Evolutionary conservation across 768 basidiomycete species (phyloP).

Genomic region (Pisolithus microcarpus): DNA sequence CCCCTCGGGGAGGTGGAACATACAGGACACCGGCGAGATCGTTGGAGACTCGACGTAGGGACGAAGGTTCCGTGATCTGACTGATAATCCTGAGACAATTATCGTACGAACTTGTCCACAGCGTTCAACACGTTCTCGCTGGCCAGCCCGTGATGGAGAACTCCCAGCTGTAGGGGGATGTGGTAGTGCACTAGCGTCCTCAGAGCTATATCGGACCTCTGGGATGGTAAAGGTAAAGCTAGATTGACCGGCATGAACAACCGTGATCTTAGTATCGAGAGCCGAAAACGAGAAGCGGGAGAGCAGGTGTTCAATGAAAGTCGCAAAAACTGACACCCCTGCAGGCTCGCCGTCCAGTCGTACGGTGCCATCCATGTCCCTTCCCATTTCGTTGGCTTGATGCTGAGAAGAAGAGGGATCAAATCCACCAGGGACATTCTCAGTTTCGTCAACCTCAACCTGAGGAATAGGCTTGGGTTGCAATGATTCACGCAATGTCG

Average conservation of each 20-base stretch:
- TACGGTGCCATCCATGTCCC: constrained; percentile 21
- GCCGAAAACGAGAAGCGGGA: constrained; percentile 75
- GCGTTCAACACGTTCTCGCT: constrained; percentile 7
- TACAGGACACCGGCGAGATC: constrained; percentile 22
- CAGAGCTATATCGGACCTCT: constrained; percentile 52
- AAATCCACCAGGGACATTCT: constrained; percentile 61
- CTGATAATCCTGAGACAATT: constrained; percentile 46
- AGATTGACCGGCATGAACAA: constrained; percentile 59
- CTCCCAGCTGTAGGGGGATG: constrained; percentile 22
- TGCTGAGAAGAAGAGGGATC: constrained; percentile 39
- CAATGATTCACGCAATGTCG: constrained; percentile 62
- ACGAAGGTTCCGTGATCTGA: constrained; percentile 45
- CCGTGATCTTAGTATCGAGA: constrained; percentile 55
- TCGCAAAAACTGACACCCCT: constrained; percentile 76
- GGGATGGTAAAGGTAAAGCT: constrained; percentile 54
- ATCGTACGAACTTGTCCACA: constrained; percentile 40
- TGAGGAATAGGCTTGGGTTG: constrained; percentile 36
- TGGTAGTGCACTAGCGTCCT: constrained; percentile 11
- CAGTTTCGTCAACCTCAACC: constrained; percentile 27
- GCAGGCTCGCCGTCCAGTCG: constrained; percentile 51
- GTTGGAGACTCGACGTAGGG: constrained; percentile 12
- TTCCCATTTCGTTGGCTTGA: constrained; percentile 19
- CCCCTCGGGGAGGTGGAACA: constrained; percentile 9
- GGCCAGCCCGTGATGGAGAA: constrained; percentile 2
- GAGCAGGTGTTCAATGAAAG: constrained; percentile 71